Conservation (phyloP, 106 monocot genomes). For the Vanilla planifolia region DNA sequence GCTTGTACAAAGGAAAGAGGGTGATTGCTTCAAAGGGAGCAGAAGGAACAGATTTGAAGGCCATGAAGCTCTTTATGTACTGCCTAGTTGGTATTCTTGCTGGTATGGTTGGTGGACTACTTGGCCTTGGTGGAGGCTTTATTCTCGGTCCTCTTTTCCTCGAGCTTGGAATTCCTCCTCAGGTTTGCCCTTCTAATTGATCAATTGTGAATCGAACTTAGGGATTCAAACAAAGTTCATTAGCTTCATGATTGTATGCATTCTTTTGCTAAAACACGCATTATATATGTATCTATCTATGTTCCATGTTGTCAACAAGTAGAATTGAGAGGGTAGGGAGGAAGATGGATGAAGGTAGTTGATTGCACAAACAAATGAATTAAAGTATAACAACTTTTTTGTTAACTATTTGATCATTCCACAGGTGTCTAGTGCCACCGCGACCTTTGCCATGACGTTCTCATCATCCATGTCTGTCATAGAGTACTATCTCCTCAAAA, state of each 20-base stretch:
- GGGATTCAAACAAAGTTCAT: too few relatives aligned
- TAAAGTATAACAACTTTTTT: background rate
- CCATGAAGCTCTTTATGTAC: slow-evolving; percentile 29
- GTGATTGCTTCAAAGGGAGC: slow-evolving; percentile 49
- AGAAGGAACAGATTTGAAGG: slow-evolving; percentile 22
- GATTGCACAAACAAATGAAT: too few relatives aligned
- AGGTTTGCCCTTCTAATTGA: slow-evolving; percentile 15
- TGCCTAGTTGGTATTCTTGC: slow-evolving; percentile 34
- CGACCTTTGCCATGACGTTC: slow-evolving; percentile 58
- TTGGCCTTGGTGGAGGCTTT: slow-evolving; percentile 59
- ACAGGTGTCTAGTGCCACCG: slow-evolving; percentile 63
- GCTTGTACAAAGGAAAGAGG: slow-evolving; percentile 46
- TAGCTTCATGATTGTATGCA: too few relatives aligned
- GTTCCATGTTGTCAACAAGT: too few relatives aligned
- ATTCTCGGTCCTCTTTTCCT: slow-evolving; percentile 60
- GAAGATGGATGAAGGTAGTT: too few relatives aligned
- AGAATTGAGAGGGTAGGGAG: too few relatives aligned
- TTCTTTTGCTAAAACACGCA: too few relatives aligned
- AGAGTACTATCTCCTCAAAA: slow-evolving; percentile 51
- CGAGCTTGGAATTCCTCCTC: slow-evolving; percentile 65
- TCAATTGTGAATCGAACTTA: background rate
- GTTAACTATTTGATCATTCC: background rate
- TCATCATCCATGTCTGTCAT: slow-evolving; percentile 72
- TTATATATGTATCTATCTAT: too few relatives aligned
- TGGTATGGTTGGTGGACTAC: slow-evolving; percentile 52